Conservation (phyloP, 352 stramenopile genomes). For the Globisporangium viniferum region DNA sequence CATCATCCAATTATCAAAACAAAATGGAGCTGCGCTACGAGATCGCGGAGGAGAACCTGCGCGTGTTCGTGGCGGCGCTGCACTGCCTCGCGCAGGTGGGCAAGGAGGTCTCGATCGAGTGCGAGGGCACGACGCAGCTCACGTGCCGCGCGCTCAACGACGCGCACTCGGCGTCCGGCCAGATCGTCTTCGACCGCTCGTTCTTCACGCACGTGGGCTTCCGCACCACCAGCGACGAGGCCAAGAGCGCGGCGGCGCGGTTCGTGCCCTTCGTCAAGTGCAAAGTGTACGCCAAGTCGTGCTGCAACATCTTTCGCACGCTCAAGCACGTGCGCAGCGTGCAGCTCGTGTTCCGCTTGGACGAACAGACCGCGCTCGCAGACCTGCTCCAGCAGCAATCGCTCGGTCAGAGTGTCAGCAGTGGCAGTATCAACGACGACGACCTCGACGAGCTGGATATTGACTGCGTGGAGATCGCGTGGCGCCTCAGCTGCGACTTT, state of each 20-base stretch:
- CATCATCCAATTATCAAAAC: too few relatives aligned
- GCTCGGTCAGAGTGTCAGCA: conserved; percentile 2
- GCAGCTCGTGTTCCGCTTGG: conserved; percentile 60
- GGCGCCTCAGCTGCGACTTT: conserved; percentile 74
- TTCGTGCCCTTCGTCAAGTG: conserved; percentile 57
- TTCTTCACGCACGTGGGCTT: conserved; percentile 55
- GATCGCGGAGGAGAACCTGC: conserved; percentile 72
- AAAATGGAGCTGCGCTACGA: conserved; percentile 72
- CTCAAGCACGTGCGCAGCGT: conserved; percentile 80
- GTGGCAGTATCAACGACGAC: background rate
- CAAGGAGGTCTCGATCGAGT: conserved; percentile 79
- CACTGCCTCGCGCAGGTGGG: conserved; percentile 76
- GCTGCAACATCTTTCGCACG: conserved; percentile 78
- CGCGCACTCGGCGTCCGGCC: conserved; percentile 71
- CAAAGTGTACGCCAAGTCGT: conserved; percentile 76
- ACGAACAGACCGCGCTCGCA: conserved; percentile 26
- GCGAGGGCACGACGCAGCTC: conserved; percentile 42
- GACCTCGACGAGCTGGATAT: conserved; percentile 47
- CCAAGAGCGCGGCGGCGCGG: conserved; percentile 5
- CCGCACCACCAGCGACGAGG: conserved; percentile 1
- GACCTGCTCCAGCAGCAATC: conserved; percentile 20
- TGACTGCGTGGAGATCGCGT: conserved; percentile 65
- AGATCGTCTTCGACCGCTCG: conserved; percentile 56
- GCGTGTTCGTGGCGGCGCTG: conserved; percentile 72
- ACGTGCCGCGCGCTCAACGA: conserved; percentile 80